Conservation (phyloP, 495 filamentous ascomycete species). For the Astrothelium subdiscretum region DNA sequence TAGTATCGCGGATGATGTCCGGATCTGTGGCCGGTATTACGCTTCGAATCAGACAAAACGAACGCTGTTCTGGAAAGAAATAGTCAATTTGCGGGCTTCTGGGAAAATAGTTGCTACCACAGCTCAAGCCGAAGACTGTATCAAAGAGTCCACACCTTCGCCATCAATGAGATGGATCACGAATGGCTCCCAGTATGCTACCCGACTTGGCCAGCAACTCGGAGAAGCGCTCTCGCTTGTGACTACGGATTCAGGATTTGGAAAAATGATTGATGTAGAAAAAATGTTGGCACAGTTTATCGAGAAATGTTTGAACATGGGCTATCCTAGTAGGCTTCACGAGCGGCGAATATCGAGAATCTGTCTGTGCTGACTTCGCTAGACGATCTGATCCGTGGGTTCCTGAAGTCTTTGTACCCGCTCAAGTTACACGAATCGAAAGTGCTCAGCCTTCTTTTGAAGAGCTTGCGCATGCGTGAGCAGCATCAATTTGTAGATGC, state of each 20-base stretch:
- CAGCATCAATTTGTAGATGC: conserved; percentile 10
- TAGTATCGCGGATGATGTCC: conserved; percentile 43
- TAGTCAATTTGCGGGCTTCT: conserved; percentile 51
- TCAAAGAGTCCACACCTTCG: conserved; percentile 23
- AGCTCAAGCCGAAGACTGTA: conserved; percentile 61
- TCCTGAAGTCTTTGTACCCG: neutral
- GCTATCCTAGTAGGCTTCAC: conserved; percentile 51
- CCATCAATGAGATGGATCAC: conserved; percentile 47
- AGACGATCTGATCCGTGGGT: neutral
- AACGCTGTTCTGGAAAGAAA: conserved; percentile 53
- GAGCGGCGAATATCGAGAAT: neutral
- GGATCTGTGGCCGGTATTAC: conserved; percentile 32
- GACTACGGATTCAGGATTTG: conserved; percentile 24
- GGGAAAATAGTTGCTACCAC: conserved; percentile 59
- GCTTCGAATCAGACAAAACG: conserved; percentile 30
- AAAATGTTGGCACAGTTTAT: conserved; percentile 50
- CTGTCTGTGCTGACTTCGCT: neutral
- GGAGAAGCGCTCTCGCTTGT: conserved; percentile 29
- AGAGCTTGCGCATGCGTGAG: neutral
- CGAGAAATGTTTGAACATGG: conserved; percentile 55
- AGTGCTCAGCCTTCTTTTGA: neutral
- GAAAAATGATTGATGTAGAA: conserved; percentile 31
- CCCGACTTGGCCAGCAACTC: conserved; percentile 70
- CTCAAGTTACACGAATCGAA: neutral
- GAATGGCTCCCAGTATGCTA: conserved; percentile 48